Evolutionary conservation across 805 yeast genomes (phyloP).

Genomic region (Cyberlindnera japonica): DNA sequence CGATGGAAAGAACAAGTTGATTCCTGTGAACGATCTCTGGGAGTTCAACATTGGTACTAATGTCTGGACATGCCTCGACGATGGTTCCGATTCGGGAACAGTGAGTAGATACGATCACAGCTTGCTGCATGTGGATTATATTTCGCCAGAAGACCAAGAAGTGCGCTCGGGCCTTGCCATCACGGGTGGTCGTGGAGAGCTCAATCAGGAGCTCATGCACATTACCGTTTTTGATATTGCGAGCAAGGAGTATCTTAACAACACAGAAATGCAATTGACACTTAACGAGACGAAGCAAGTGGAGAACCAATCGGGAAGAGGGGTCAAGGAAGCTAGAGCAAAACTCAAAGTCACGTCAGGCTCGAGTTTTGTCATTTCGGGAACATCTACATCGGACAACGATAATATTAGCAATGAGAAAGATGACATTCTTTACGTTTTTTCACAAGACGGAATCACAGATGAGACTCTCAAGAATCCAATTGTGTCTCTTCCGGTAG

Average conservation of each 20-base stretch:
- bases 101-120: conserved; percentile 51
- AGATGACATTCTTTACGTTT: conserved; percentile 20
- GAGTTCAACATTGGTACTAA: conserved; percentile 50
- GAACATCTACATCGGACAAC: conserved; percentile 9
- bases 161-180: conserved; percentile 47
- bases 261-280: conserved; percentile 19
- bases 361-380: conserved; percentile 20
- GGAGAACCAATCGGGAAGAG: not conserved
- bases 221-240: conserved; percentile 43
- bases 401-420: conserved; percentile 3
- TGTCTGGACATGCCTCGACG: conserved; percentile 51
- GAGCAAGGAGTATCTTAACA: conserved; percentile 28
- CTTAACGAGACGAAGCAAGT: conserved; percentile 21
- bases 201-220: conserved; percentile 30
- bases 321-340: conserved; percentile 8
- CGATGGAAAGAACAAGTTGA: conserved; percentile 33
- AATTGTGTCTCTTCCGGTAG: conserved; percentile 32
- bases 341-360: conserved; percentile 19
- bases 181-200: conserved; percentile 48
- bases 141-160: conserved; percentile 35
- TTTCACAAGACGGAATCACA: conserved; percentile 14
- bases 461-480: conserved; percentile 24
- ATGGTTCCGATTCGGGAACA: conserved; percentile 36
- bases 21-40: conserved; percentile 67
- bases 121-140: conserved; percentile 38